phyloP scores from a whole-genome alignment of 306 rosid genomes.

The Glycyrrhiza uralensis region DNA sequence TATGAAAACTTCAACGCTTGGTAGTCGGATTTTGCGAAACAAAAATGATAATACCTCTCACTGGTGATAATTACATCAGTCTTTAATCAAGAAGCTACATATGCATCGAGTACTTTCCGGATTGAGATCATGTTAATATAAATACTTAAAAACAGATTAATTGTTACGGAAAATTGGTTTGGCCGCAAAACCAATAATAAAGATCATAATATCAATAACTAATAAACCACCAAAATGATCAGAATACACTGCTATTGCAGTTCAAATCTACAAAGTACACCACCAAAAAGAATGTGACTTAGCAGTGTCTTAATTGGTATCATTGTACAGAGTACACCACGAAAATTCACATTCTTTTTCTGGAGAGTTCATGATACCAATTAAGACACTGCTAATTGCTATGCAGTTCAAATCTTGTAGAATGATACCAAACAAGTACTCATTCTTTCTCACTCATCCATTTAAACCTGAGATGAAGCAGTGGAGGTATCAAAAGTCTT shows the following conservation, averaged over 20 bases:
- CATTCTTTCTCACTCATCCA: conserved; percentile 31
- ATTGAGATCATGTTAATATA: background rate
- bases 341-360: background rate
- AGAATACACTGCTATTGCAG: too few species aligned
- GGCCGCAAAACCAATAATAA: background rate
- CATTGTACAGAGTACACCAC: conserved; percentile 11
- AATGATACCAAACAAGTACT: background rate
- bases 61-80: too few species aligned
- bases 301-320: too few species aligned
- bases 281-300: too few species aligned
- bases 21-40: too few species aligned
- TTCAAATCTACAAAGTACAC: conserved; percentile 14
- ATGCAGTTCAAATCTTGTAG: background rate
- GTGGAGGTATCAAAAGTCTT: conserved; percentile 58
- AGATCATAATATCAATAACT: conserved; percentile 4
- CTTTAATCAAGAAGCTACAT: background rate
- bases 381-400: background rate
- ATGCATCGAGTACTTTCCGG: background rate
- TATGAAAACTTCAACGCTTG: too few species aligned
- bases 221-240: conserved; percentile 5
- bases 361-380: conserved; percentile 6
- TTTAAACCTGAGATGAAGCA: conserved; percentile 45
- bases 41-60: too few species aligned
- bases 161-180: background rate
- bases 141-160: background rate